Evolutionary conservation across 805 yeast genomes (phyloP).

Genomic region (Zygoascus tannicola): DNA sequence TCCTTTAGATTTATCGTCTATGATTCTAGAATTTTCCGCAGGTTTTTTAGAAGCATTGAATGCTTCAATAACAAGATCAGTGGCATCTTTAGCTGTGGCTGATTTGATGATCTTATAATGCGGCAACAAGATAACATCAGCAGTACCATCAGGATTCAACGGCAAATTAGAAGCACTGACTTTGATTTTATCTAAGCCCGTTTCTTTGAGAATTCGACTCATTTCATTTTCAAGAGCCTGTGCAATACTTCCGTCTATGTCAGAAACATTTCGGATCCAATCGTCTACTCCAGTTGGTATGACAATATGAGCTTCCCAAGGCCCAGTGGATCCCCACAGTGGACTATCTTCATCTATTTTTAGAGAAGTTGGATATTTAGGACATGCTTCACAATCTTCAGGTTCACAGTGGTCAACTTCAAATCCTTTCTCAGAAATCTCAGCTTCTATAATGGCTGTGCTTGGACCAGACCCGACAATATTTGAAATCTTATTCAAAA

Average conservation of each 20-base stretch:
- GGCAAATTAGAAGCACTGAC: slow-evolving; percentile 3
- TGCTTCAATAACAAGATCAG: slow-evolving; percentile 32
- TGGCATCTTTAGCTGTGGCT: slow-evolving; percentile 37
- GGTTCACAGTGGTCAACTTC: slow-evolving; percentile 40
- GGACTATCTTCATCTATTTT: slow-evolving; percentile 33
- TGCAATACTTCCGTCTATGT: slow-evolving; percentile 32
- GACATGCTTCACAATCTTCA: slow-evolving; percentile 48
- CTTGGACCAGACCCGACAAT: neutral
- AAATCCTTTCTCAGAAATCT: slow-evolving; percentile 21
- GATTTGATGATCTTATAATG: slow-evolving; percentile 61
- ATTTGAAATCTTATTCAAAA: neutral
- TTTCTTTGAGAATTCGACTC: neutral
- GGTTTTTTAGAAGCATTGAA: slow-evolving; percentile 24
- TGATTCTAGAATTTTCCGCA: neutral
- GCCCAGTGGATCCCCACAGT: slow-evolving; percentile 64
- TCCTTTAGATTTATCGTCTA: slow-evolving; percentile 14
- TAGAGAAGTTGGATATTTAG: slow-evolving; percentile 43
- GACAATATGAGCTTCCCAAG: slow-evolving; percentile 61
- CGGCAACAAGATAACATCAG: slow-evolving; percentile 51
- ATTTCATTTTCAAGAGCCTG: slow-evolving; percentile 13
- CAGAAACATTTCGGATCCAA: slow-evolving; percentile 72
- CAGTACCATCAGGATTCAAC: slow-evolving; percentile 2
- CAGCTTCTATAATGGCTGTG: neutral
- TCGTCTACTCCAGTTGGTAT: slow-evolving; percentile 79
- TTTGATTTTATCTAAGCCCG: slow-evolving; percentile 2